Conservation (phyloP, 2,329 filamentous ascomycete genomes). For the Botryosphaeria dothidea region DNA sequence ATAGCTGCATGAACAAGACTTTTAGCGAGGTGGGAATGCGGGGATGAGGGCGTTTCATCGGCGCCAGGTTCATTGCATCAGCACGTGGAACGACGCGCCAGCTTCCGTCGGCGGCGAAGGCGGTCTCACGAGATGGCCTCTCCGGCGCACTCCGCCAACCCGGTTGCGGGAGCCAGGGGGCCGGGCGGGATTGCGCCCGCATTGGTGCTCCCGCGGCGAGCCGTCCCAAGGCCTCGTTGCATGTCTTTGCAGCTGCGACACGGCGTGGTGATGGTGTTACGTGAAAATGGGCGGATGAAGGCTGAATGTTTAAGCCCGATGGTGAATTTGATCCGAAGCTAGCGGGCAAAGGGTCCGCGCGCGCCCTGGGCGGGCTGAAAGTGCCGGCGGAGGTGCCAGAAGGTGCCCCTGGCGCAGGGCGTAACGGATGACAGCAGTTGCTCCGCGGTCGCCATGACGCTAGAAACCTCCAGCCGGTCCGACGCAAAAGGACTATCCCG, state of each 20-base stretch:
- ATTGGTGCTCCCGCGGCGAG: not conserved
- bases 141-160: not conserved
- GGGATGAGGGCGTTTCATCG: slow-evolving; percentile 9
- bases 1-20: not conserved
- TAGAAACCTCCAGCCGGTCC: not conserved
- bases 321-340: not conserved
- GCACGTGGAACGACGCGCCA: slow-evolving; percentile 8
- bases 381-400: not conserved
- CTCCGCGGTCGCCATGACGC: not conserved
- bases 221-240: too few species aligned
- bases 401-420: not conserved
- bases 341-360: not conserved
- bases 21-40: slow-evolving; percentile 3
- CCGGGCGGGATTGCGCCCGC: not conserved
- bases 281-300: not conserved
- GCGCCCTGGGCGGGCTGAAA: not conserved
- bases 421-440: not conserved
- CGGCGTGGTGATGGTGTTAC: not conserved
- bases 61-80: not conserved
- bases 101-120: not conserved
- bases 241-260: not conserved
- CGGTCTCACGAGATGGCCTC: not conserved
- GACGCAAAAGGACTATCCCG: not conserved
- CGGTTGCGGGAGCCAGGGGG: not conserved
- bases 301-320: not conserved